These are phyloP conservation scores for Ascochyta koolunga DNA, from an alignment of 2,329 filamentous ascomycete species.

Conservation along the genomic window DNA sequence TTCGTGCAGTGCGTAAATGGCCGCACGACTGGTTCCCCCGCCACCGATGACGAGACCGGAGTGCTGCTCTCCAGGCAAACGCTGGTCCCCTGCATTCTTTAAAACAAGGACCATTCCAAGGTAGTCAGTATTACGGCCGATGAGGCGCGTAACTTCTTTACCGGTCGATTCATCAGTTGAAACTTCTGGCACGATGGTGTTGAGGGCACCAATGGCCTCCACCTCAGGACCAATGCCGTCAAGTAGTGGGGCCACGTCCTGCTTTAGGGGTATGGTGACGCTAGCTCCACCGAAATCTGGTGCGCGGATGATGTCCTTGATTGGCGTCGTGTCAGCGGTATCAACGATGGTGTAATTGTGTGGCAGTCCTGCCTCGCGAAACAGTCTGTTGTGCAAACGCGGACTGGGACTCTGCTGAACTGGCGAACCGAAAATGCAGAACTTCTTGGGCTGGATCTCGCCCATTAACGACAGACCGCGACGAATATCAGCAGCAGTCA, in stretches of 20 bases:
- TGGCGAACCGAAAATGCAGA: slow-evolving; percentile 88
- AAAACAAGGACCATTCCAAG: slow-evolving; percentile 86
- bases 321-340: slow-evolving; percentile 66
- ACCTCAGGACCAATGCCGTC: slow-evolving; percentile 83
- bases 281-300: slow-evolving; percentile 88
- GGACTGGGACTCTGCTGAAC: slow-evolving; percentile 84
- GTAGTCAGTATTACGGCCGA: slow-evolving; percentile 96
- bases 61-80: slow-evolving; percentile 43
- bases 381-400: slow-evolving; percentile 86
- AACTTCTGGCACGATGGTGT: slow-evolving; percentile 78
- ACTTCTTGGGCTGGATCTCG: slow-evolving; percentile 74
- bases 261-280: slow-evolving; percentile 93
- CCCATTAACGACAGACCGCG: slow-evolving; percentile 78
- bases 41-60: slow-evolving; percentile 85
- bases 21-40: slow-evolving; percentile 89
- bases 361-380: slow-evolving; percentile 76
- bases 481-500: slow-evolving; percentile 88
- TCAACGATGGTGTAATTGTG: slow-evolving; percentile 81
- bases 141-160: slow-evolving; percentile 58
- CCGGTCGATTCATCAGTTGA: slow-evolving; percentile 47
- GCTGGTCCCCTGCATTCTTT: slow-evolving; percentile 64
- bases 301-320: slow-evolving; percentile 69
- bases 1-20: slow-evolving; percentile 83
- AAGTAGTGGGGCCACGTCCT: slow-evolving; percentile 81
- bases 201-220: slow-evolving; percentile 85